A percentile compares a stretch with the other conserved stretches of the same genome.
These are phyloP conservation scores for Ophiostoma perfectum DNA, from an alignment of 2,329 filamentous ascomycete species.

Conservation along the genomic window DNA sequence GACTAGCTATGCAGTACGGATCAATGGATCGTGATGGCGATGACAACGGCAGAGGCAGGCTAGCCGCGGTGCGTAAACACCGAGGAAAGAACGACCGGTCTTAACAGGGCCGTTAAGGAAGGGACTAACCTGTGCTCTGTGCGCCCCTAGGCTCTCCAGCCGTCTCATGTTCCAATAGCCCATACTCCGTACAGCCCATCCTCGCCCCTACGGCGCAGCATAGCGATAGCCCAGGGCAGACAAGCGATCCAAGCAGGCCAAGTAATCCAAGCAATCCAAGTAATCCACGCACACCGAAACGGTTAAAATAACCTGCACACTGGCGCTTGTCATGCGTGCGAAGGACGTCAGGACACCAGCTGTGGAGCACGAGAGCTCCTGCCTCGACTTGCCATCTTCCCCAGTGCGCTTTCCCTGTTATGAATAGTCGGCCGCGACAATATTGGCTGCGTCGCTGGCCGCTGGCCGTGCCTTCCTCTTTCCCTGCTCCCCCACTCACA, in stretches of 20 bases:
- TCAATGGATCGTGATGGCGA: not conserved
- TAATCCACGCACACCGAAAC: not conserved
- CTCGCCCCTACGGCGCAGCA: conserved; percentile 2
- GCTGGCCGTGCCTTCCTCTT: conserved; percentile 3
- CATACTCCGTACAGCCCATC: not conserved
- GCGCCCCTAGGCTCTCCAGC: not conserved
- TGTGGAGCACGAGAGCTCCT: not conserved
- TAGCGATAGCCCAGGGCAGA: not conserved
- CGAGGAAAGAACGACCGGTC: conserved; percentile 3
- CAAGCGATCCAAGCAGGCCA: not conserved
- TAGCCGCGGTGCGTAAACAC: not conserved
- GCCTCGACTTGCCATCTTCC: not conserved
- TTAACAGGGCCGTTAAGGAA: conserved; percentile 3
- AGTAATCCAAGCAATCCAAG: not conserved
- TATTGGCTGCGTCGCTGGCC: not conserved
- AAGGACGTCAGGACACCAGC: not conserved
- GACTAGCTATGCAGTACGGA: too few species aligned
- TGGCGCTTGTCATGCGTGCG: conserved; percentile 3
- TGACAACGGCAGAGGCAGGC: not conserved
- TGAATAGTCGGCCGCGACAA: conserved; percentile 1
- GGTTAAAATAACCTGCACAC: not conserved
- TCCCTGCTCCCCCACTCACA: conserved; percentile 5
- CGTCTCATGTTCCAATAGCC: conserved; percentile 3
- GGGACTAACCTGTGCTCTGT: not conserved
- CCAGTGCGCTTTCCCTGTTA: not conserved